Evolutionary conservation across 768 basidiomycete genomes (phyloP).

Genomic region (Boletus vinaceobasis): DNA sequence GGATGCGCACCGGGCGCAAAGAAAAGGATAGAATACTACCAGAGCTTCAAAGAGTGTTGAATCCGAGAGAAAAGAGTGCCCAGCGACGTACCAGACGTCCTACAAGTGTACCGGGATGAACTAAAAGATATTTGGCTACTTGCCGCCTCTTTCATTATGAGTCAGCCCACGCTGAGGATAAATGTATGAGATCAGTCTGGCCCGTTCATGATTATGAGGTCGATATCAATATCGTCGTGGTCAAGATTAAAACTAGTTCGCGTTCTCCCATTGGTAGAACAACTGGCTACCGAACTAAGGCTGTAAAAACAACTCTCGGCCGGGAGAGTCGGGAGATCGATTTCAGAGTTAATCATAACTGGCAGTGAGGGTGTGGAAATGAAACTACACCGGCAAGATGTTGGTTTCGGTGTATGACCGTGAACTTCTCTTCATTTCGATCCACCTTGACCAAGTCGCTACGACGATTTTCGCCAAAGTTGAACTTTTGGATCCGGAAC

Average conservation of each 20-base stretch:
- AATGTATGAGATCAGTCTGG: constrained; percentile 5
- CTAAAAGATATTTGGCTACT: not conserved
- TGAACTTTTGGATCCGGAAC: not conserved
- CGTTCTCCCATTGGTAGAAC: not conserved
- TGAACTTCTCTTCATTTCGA: not conserved
- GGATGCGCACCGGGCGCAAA: constrained; percentile 30
- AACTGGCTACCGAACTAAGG: no score
- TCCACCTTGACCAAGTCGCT: not conserved
- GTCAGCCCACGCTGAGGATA: constrained; percentile 8
- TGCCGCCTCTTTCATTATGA: not conserved
- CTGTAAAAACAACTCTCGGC: not conserved
- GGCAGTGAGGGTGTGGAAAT: not conserved
- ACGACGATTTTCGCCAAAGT: not conserved
- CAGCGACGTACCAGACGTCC: constrained; percentile 2
- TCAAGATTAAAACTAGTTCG: constrained; percentile 2
- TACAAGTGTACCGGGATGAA: not conserved
- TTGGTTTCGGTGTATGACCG: not conserved
- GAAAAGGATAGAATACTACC: not conserved
- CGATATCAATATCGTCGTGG: not conserved
- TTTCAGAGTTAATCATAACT: not conserved
- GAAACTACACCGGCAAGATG: not conserved
- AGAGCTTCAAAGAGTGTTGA: not conserved
- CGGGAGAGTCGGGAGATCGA: not conserved
- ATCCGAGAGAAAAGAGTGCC: not conserved
- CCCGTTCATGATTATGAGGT: not conserved